Evolutionary conservation across 2,329 filamentous ascomycete species (phyloP), one percentile per base, ranked within the genome.

Genomic region (Hortaea werneckii): DNA sequence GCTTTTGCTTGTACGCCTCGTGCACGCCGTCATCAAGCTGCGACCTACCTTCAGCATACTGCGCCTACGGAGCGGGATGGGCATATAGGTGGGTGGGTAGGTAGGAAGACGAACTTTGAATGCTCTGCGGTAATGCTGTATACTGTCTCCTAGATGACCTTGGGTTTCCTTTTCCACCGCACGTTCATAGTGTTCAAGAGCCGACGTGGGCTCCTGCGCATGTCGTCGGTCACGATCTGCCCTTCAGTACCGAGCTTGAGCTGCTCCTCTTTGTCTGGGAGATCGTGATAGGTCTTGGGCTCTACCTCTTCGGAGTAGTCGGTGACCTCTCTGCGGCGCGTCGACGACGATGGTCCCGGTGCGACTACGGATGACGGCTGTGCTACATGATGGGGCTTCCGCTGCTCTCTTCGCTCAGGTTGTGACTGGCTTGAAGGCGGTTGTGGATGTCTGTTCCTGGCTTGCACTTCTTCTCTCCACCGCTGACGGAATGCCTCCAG

Each of bases 141-240:
- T 65, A 61, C 90, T 96, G 52, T 96, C 90, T 5, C 89, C 88
- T 42, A 96, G 73, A 51, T 80, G 92, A 0, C 92, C 92, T 57
- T 85, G 79, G 0, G 76, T 78, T 67, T 98, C 92, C 65, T 82
- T 88, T 66, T 94, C 85, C 46, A 95, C 89, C 3, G 90, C 92
- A 61, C 79, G 80, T 63, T 96, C 92, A 58, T 92, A 96, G 64
- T 95, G 86, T 57, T 96, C 92, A 11, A 98, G 68, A 0, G 92
- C 92, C 8, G 89, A 85, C 20, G 73, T 71, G 4, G 85, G 85
- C 55, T 83, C 77, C 48, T 62, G 53, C 12, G 51, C 59, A 8
- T 54, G 41, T 3, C 61, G 53, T 50, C 63, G 54, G 7, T 63
- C 53, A 29, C 65, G 55, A 50, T 68, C 43, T 65, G 63, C 43